phyloP scores from a whole-genome alignment of 768 basidiomycete species.

The Boletus pseudopeckii region DNA sequence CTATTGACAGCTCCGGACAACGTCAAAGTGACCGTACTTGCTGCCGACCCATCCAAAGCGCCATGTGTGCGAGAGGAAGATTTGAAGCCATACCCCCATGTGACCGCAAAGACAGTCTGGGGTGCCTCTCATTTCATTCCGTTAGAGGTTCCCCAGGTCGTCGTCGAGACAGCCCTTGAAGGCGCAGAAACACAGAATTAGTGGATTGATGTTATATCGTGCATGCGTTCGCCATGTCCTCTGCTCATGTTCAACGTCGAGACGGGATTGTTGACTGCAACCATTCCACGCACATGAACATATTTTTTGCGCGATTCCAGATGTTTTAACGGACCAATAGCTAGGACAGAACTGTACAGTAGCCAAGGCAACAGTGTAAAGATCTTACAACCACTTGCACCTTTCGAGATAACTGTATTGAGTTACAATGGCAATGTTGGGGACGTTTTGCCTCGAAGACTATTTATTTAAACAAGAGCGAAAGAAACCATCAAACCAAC shows the following conservation, averaged over 20 bases:
- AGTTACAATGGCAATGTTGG: background rate
- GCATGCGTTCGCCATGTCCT: background rate
- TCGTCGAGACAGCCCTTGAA: constrained; percentile 14
- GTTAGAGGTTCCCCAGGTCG: background rate
- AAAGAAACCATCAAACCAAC: background rate
- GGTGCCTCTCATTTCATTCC: constrained; percentile 8
- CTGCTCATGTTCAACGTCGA: background rate
- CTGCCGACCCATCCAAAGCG: constrained; percentile 9
- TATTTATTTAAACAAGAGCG: background rate
- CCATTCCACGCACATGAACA: background rate
- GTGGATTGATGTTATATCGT: background rate
- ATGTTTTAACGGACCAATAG: too few species aligned
- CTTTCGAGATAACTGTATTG: background rate
- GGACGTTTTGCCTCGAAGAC: background rate
- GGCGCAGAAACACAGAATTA: background rate
- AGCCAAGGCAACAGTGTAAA: background rate
- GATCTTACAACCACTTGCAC: background rate
- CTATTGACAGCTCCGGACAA: background rate
- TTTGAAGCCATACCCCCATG: background rate
- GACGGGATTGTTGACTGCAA: background rate
- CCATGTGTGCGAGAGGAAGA: background rate
- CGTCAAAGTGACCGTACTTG: constrained; percentile 9
- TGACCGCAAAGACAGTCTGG: background rate
- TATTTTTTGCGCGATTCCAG: background rate
- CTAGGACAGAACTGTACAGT: background rate